phyloP scores from a whole-genome alignment of 2,329 filamentous ascomycete genomes.

The Karstenula rhodostoma region DNA sequence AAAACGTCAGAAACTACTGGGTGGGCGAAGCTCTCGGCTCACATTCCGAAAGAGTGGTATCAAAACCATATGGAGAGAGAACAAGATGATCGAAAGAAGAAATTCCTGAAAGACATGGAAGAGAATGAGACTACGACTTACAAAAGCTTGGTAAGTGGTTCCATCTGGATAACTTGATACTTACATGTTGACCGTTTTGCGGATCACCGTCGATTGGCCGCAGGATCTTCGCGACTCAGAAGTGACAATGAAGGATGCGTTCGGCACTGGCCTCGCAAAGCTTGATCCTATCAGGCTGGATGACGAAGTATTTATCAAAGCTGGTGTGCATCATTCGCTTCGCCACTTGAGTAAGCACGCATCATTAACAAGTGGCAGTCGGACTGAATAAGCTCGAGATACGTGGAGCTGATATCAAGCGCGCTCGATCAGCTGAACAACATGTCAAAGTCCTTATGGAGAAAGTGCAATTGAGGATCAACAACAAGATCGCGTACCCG shows the following conservation, averaged over 20 bases:
- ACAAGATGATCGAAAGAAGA: conserved; percentile 27
- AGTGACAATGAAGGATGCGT: conserved; percentile 32
- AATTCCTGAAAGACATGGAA: conserved; percentile 31
- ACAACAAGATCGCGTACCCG: conserved; percentile 17
- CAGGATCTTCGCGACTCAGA: conserved; percentile 24
- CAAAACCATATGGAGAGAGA: conserved; percentile 26
- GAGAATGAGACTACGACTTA: conserved; percentile 4
- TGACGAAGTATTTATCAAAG: conserved; percentile 37
- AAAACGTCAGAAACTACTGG: conserved; percentile 32
- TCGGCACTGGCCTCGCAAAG: conserved; percentile 38
- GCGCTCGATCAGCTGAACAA: conserved; percentile 31
- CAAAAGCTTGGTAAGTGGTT: conserved; percentile 17
- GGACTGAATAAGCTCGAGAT: conserved; percentile 33
- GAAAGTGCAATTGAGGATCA: conserved; percentile 25
- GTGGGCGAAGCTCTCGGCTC: conserved; percentile 41
- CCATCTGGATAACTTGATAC: neutral
- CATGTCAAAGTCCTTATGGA: conserved; percentile 32
- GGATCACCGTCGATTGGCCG: conserved; percentile 36
- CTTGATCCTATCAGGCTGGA: conserved; percentile 38
- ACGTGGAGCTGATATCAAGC: conserved; percentile 19
- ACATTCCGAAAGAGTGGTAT: conserved; percentile 34
- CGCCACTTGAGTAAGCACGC: conserved; percentile 7
- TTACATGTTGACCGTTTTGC: conserved; percentile 3
- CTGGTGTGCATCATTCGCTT: neutral
- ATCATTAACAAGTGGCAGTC: conserved; percentile 5